phyloP scores from a whole-genome alignment of 345 rosid genomes.

The Aquilaria yunnanensis region DNA sequence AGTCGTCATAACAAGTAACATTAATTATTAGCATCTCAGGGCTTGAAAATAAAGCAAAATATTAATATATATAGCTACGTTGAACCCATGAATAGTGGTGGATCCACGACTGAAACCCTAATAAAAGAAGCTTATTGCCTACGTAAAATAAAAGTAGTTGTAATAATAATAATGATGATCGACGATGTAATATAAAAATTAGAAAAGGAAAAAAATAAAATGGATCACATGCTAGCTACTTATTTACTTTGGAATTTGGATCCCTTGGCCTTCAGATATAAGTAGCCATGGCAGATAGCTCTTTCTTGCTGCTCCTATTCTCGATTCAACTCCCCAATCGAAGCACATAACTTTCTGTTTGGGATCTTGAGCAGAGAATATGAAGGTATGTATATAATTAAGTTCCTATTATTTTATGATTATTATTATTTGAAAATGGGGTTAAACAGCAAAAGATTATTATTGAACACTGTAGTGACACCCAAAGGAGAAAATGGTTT shows the following conservation, averaged over 20 bases:
- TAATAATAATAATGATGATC: neutral
- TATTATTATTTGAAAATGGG: neutral
- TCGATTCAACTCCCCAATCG: too few species aligned
- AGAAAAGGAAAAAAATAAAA: too few species aligned
- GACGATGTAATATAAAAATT: neutral
- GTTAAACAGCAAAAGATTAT: conserved; percentile 35
- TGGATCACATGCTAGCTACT: neutral
- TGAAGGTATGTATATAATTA: conserved; percentile 3
- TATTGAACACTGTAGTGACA: conserved; percentile 3
- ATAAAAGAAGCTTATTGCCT: neutral
- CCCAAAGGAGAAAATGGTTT: too few species aligned
- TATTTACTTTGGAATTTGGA: neutral
- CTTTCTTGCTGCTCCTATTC: neutral
- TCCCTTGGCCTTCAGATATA: neutral
- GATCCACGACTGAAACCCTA: neutral
- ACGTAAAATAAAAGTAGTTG: neutral
- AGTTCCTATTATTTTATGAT: too few species aligned
- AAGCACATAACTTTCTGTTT: neutral
- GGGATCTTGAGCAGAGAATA: conserved; percentile 7
- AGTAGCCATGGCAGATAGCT: neutral
- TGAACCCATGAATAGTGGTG: conserved; percentile 16
- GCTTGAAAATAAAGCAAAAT: too few species aligned
- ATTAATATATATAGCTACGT: neutral
- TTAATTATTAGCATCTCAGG: too few species aligned
- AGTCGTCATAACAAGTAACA: too few species aligned